Evolutionary conservation across 2,329 filamentous ascomycete genomes (phyloP).

Genomic region (Lachnellula cervina): DNA sequence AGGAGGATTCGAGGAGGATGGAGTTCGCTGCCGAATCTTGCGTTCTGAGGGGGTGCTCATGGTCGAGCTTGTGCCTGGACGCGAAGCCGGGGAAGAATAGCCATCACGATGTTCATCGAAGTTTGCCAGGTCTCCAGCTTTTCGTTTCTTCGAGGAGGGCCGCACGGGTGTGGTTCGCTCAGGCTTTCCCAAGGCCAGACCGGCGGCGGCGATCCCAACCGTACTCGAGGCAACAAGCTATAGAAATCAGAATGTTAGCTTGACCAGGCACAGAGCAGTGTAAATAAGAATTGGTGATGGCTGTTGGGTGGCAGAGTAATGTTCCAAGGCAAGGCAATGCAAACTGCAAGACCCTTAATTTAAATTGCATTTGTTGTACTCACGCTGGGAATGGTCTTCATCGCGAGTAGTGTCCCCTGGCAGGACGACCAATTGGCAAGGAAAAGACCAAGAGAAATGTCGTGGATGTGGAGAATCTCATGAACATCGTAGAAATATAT

Average conservation of each 20-base stretch:
- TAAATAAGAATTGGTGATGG: not conserved
- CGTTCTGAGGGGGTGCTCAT: slow-evolving; percentile 22
- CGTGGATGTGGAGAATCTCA: slow-evolving; percentile 22
- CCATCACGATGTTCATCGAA: slow-evolving; percentile 19
- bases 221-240: slow-evolving; percentile 35
- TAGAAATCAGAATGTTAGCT: slow-evolving; percentile 7
- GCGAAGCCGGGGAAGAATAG: slow-evolving; percentile 21
- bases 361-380: slow-evolving; percentile 16
- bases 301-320: not conserved
- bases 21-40: slow-evolving; percentile 9
- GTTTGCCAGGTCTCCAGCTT: slow-evolving; percentile 20
- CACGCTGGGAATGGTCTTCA: slow-evolving; percentile 32
- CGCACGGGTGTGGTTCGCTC: slow-evolving; percentile 24
- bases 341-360: slow-evolving; percentile 2
- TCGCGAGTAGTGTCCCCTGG: slow-evolving; percentile 17
- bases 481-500: slow-evolving; percentile 23
- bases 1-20: slow-evolving; percentile 15
- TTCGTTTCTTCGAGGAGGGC: slow-evolving; percentile 30
- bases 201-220: slow-evolving; percentile 32
- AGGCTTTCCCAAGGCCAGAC: slow-evolving; percentile 30
- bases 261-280: not conserved
- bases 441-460: slow-evolving; percentile 20
- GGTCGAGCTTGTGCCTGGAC: slow-evolving; percentile 28
- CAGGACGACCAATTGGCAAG: slow-evolving; percentile 18
- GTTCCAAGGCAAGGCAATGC: not conserved